phyloP scores from a whole-genome alignment of 257 asterid species.

The Solanum clarkiae region DNA sequence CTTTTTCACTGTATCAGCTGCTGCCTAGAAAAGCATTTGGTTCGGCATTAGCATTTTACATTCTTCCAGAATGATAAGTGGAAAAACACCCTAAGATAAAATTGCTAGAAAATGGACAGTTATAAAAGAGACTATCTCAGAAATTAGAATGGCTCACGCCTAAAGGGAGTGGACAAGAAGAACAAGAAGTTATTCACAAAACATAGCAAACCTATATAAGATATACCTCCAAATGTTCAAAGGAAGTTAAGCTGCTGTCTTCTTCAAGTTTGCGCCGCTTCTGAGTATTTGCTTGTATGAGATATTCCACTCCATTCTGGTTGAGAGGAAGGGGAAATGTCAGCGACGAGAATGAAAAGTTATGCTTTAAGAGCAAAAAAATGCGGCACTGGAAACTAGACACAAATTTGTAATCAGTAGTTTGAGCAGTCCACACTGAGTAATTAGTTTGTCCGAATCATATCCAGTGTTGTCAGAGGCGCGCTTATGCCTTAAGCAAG shows the following conservation, averaged over 20 bases:
- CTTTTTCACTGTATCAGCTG: conserved; percentile 40
- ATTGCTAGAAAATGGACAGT: background rate
- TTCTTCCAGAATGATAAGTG: background rate
- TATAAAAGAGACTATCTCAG: background rate
- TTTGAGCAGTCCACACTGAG: background rate
- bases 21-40: conserved; percentile 25
- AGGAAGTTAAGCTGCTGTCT: conserved; percentile 16
- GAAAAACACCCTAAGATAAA: background rate
- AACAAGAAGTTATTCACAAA: background rate
- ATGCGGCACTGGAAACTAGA: background rate
- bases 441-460: background rate
- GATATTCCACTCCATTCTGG: conserved; percentile 77
- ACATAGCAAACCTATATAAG: background rate
- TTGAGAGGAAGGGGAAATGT: conserved; percentile 3
- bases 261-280: conserved; percentile 54
- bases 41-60: conserved; percentile 12
- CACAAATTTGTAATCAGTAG: background rate
- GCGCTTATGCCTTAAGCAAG: background rate
- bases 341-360: conserved; percentile 3
- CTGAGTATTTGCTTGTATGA: conserved; percentile 79
- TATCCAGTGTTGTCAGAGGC: background rate
- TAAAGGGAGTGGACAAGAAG: background rate
- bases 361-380: background rate
- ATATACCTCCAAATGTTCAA: conserved; percentile 57
- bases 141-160: background rate